Conservation (phyloP, 441 rosid species). For the Erodium chrysanthum region DNA sequence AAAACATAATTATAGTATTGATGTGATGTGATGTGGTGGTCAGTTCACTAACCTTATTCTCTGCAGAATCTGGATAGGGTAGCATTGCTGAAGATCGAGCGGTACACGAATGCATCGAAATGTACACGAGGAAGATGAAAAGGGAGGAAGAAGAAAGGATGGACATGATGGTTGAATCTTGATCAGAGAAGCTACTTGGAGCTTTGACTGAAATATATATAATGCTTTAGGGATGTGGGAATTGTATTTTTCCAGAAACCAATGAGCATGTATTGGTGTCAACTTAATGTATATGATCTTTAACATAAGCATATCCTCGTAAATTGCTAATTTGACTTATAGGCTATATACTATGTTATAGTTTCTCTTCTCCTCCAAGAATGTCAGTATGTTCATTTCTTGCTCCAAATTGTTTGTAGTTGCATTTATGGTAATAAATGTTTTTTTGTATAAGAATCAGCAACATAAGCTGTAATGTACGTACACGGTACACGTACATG, state of each 20-base stretch:
- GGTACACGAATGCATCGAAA: background rate
- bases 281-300: background rate
- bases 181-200: background rate
- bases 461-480: background rate
- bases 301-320: background rate
- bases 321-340: background rate
- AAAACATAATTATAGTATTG: background rate
- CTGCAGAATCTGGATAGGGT: background rate
- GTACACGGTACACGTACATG: too few relatives aligned
- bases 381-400: background rate
- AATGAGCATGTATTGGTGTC: constrained; percentile 1
- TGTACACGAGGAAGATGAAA: background rate
- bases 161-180: background rate
- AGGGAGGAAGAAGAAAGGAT: background rate
- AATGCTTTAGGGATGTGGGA: background rate
- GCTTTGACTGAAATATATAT: constrained; percentile 1
- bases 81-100: background rate
- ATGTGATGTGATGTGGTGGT: background rate
- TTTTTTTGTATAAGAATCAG: background rate
- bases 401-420: background rate
- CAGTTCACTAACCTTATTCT: background rate
- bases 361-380: background rate
- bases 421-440: background rate
- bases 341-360: too few relatives aligned
- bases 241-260: background rate